phyloP scores from a whole-genome alignment of 495 filamentous ascomycete genomes.

The Penicillium paxilli region DNA sequence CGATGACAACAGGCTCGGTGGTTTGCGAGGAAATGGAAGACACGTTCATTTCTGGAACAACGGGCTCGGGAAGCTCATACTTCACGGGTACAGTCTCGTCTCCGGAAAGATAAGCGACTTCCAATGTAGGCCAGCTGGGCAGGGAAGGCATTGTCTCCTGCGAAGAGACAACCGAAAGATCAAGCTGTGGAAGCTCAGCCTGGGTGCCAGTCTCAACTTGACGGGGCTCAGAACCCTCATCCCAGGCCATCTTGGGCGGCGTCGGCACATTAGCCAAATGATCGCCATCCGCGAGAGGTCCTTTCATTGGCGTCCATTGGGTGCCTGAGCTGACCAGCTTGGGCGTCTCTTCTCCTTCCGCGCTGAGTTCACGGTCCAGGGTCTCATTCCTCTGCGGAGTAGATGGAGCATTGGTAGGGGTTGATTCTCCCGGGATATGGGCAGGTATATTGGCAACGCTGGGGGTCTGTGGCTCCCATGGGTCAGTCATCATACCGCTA shows the following conservation, averaged over 20 bases:
- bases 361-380: slow-evolving; percentile 18
- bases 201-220: slow-evolving; percentile 17
- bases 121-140: slow-evolving; percentile 31
- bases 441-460: not conserved
- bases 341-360: slow-evolving; percentile 17
- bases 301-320: slow-evolving; percentile 38
- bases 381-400: slow-evolving; percentile 20
- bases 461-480: slow-evolving; percentile 42
- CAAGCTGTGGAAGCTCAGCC: slow-evolving; percentile 26
- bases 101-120: slow-evolving; percentile 31
- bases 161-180: slow-evolving; percentile 34
- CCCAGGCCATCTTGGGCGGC: slow-evolving; percentile 42
- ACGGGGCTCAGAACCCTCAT: slow-evolving; percentile 23
- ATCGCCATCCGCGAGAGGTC: slow-evolving; percentile 22
- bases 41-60: slow-evolving; percentile 20
- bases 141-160: slow-evolving; percentile 39
- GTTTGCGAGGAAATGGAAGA: slow-evolving; percentile 33
- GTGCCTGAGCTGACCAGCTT: slow-evolving; percentile 35
- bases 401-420: slow-evolving; percentile 9
- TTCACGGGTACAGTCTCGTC: slow-evolving; percentile 33
- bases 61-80: slow-evolving; percentile 18
- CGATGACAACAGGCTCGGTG: slow-evolving; percentile 28
- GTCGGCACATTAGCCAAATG: slow-evolving; percentile 35
- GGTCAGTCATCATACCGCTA: slow-evolving; percentile 85
- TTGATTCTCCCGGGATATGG: slow-evolving; percentile 4